A percentile compares a stretch with the other conserved stretches of the same genome.
These are phyloP conservation scores for Plasmodium reichenowi DNA, from an alignment of 169 alveolate genomes.

Conservation along the genomic window DNA sequence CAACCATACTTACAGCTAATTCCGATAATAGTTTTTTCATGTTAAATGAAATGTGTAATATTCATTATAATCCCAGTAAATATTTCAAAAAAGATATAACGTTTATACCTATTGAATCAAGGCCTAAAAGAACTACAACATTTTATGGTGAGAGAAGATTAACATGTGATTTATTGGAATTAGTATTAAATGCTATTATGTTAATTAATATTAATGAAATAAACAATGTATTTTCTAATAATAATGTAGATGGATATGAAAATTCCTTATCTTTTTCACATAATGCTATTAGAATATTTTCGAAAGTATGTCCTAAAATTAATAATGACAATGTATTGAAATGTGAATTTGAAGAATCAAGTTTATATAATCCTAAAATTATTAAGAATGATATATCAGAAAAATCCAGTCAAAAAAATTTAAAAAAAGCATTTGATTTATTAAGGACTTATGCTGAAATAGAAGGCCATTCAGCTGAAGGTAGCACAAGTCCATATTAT, in stretches of 20 bases:
- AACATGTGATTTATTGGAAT: slow-evolving; percentile 50
- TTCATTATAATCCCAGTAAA: slow-evolving; percentile 32
- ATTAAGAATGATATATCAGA: slow-evolving; percentile 13
- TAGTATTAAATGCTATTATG: slow-evolving; percentile 37
- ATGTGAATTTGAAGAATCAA: slow-evolving; percentile 62
- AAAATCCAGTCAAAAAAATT: slow-evolving; percentile 36
- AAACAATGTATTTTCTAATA: slow-evolving; percentile 20
- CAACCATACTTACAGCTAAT: slow-evolving; percentile 41
- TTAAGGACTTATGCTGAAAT: slow-evolving; percentile 55
- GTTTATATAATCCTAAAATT: slow-evolving; percentile 12
- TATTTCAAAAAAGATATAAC: slow-evolving; percentile 54
- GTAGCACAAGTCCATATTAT: slow-evolving; percentile 17
- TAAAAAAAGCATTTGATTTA: slow-evolving; percentile 68
- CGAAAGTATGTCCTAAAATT: slow-evolving; percentile 66
- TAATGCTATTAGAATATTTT: slow-evolving; percentile 67
- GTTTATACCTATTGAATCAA: slow-evolving; percentile 58
- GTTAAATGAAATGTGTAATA: slow-evolving; percentile 70
- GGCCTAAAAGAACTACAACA: slow-evolving; percentile 40
- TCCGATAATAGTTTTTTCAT: slow-evolving; percentile 63
- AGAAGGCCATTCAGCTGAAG: slow-evolving; percentile 13
- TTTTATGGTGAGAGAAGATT: slow-evolving; percentile 56
- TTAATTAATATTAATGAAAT: slow-evolving; percentile 43
- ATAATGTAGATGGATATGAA: slow-evolving; percentile 48
- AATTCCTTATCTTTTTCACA: slow-evolving; percentile 57
- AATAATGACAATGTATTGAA: neutral